Percentiles rank a stretch among this genome's conserved stretches.
Conservation (phyloP, 2,329 filamentous ascomycete genomes). For the Phialemoniopsis sp. region DNA sequence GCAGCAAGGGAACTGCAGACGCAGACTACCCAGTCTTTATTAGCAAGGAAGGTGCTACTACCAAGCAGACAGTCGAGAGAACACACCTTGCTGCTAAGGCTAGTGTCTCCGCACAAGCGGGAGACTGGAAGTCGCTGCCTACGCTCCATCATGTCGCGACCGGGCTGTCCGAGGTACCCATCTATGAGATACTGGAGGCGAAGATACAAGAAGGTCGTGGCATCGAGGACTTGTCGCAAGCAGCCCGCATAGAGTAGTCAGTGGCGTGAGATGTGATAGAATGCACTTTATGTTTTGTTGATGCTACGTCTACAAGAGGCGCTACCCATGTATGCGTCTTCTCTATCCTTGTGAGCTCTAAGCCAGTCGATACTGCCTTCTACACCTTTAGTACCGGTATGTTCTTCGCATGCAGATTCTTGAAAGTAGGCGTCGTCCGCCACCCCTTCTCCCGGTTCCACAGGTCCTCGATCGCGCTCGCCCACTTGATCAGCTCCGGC, state of each 20-base stretch:
- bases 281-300: no score
- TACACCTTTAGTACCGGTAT: constrained; percentile 26
- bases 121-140: constrained; percentile 51
- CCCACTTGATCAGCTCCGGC: constrained; percentile 52
- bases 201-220: constrained; percentile 46
- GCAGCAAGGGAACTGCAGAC: constrained; percentile 44
- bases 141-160: constrained; percentile 56
- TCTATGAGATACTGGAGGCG: constrained; percentile 50
- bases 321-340: no score
- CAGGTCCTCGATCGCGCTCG: constrained; percentile 59
- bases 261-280: no score
- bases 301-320: no score
- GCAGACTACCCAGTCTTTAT: constrained; percentile 44
- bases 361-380: background rate
- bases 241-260: no score
- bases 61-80: constrained; percentile 14
- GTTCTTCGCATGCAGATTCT: constrained; percentile 37
- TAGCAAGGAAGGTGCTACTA: no score
- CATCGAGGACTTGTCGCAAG: constrained; percentile 5
- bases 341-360: no score
- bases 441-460: constrained; percentile 35
- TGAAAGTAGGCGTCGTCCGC: constrained; percentile 47
- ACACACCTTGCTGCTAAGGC: constrained; percentile 9
- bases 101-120: constrained; percentile 37
- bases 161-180: constrained; percentile 48